These are phyloP conservation scores for Phytophthora fragariaefolia DNA, from an alignment of 352 stramenopile genomes.

Conservation along the genomic window DNA sequence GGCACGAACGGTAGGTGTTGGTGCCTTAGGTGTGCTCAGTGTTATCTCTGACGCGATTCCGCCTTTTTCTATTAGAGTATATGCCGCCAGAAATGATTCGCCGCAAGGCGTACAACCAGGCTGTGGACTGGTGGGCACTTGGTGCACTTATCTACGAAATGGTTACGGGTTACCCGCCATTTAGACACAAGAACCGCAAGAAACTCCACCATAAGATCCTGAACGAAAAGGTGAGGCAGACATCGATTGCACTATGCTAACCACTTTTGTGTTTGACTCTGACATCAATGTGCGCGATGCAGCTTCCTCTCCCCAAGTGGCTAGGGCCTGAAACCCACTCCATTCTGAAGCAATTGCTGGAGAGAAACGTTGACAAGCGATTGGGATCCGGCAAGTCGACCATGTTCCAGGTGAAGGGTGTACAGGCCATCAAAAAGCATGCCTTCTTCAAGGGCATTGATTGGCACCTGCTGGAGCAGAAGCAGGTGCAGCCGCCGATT, in stretches of 20 bases:
- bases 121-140: conserved; percentile 90
- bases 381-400: conserved; percentile 94
- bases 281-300: conserved; percentile 8
- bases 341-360: conserved; percentile 96
- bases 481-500: conserved; percentile 91
- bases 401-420: conserved; percentile 98
- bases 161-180: conserved; percentile 85
- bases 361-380: conserved; percentile 95
- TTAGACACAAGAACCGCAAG: conserved; percentile 85
- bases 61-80: conserved; percentile 59
- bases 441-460: conserved; percentile 95
- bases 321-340: conserved; percentile 90
- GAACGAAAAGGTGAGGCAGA: conserved; percentile 70
- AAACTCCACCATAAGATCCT: conserved; percentile 91
- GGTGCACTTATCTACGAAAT: conserved; percentile 89
- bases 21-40: background rate
- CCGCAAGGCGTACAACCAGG: conserved; percentile 82
- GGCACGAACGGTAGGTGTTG: conserved; percentile 67
- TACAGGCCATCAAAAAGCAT: conserved; percentile 96
- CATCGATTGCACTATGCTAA: conserved; percentile 4
- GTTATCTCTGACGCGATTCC: background rate
- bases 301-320: conserved; percentile 81
- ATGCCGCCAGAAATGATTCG: conserved; percentile 90
- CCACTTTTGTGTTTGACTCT: conserved; percentile 4
- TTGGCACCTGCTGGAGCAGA: conserved; percentile 93